phyloP scores from a whole-genome alignment of 495 filamentous ascomycete species.

The Neurospora africana region DNA sequence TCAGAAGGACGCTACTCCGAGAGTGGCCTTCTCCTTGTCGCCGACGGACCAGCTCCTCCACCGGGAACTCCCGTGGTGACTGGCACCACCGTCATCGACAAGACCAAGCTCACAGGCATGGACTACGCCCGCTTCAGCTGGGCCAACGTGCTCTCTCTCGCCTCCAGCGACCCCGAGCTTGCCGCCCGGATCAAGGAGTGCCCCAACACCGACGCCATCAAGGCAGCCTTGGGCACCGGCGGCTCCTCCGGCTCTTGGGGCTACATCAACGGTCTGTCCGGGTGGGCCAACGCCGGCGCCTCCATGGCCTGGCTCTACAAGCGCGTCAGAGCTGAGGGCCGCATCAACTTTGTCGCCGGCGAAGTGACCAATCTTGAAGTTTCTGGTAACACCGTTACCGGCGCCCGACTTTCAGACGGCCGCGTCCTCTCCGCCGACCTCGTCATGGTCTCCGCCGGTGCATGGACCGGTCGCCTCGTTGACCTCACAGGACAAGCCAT shows the following conservation, averaged over 20 bases:
- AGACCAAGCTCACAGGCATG: slow-evolving; percentile 36
- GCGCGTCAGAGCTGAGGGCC: slow-evolving; percentile 42
- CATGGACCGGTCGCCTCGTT: slow-evolving; percentile 69
- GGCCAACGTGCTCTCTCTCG: slow-evolving; percentile 45
- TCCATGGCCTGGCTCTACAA: slow-evolving; percentile 53
- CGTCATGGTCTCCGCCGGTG: slow-evolving; percentile 70
- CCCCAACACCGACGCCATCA: slow-evolving; percentile 37
- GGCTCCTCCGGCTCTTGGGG: slow-evolving; percentile 51
- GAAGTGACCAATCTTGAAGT: slow-evolving; percentile 47
- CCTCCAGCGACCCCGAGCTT: slow-evolving; percentile 25
- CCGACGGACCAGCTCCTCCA: slow-evolving; percentile 22
- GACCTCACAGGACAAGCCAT: slow-evolving; percentile 66
- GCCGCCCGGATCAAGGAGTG: slow-evolving; percentile 42
- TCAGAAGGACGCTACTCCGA: slow-evolving; percentile 62
- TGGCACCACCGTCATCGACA: slow-evolving; percentile 21
- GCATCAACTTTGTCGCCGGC: slow-evolving; percentile 53
- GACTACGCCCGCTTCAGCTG: slow-evolving; percentile 59
- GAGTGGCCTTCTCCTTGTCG: slow-evolving; percentile 61
- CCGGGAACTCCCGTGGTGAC: background rate
- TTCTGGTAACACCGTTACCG: slow-evolving; percentile 28
- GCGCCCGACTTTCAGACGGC: slow-evolving; percentile 47
- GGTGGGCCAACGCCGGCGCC: slow-evolving; percentile 77
- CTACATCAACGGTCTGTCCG: slow-evolving; percentile 70
- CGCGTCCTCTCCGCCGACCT: slow-evolving; percentile 53
- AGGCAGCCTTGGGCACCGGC: slow-evolving; percentile 34